Base-by-base conservation (phyloP, 306 rosid genomes). In the Cicer arietinum region DNA sequence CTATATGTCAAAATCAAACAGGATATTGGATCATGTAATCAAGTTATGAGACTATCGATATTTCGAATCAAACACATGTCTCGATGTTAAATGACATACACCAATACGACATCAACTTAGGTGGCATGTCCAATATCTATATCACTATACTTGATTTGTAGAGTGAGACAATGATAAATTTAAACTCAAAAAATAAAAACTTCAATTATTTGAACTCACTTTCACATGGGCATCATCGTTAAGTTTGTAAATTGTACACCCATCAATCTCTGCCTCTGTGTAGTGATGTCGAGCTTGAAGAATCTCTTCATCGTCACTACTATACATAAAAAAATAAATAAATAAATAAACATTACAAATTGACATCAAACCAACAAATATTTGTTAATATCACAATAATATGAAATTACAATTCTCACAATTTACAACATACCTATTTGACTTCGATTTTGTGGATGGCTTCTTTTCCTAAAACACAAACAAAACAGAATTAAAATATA, bases 161-260 rank as follows among this genome's bases (percentile, higher is more conserved):
- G 37, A 30, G 37, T 30, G 37, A 30, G 37, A 30, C 37, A 43
- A 8, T 14, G 22, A 51, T 60, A 22, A 60, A 35, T 43, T 43
- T 60, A 18, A 60, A 35, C 41, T 39, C 20, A 13, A 37, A 2
- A 2, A 6, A 35, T 5, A 30, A 60, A 60, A 1, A 11, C 9
- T 58, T 6, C 40, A 11, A 9, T 9, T 0, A 76, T 12, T 12
- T 50, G 0, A 48, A 63, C 88, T 85, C 73, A 92, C 98, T 65
- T 87, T 61, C 12, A 90, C 96, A 65, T 90, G 85, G 30, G 91
- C 96, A 43, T 92, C 91, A 45, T 92, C 96, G 20, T 81, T 43
- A 8, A 92, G 91, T 18, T 79, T 77, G 60, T 76, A 92, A 12
- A 75, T 2, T 2, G 3, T 37, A 18, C 60, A 37, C 1, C 82